phyloP scores from a whole-genome alignment of 352 stramenopile genomes.

The Halophytophthora batemanensis region DNA sequence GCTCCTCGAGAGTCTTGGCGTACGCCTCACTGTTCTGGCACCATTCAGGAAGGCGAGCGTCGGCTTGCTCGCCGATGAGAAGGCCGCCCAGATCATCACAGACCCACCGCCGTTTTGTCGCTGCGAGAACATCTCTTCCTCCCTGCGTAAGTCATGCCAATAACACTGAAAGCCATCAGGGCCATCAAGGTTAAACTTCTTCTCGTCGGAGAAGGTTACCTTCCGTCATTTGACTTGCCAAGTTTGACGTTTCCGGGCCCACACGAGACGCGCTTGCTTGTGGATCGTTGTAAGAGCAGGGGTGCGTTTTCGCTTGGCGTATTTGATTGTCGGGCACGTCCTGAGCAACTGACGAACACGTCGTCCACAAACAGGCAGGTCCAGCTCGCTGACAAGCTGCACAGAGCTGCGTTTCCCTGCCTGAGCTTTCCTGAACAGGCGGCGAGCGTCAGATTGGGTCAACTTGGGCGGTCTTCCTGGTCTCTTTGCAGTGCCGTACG shows the following conservation, averaged over 20 bases:
- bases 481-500: not conserved
- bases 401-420: constrained; percentile 3
- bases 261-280: constrained; percentile 8
- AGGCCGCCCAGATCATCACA: not conserved
- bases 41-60: constrained; percentile 8
- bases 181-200: constrained; percentile 23
- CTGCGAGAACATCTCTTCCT: constrained; percentile 8
- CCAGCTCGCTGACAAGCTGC: constrained; percentile 3
- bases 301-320: constrained; percentile 12
- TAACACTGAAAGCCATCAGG: constrained; percentile 15
- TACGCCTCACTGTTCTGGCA: constrained; percentile 10
- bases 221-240: constrained; percentile 3
- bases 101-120: constrained; percentile 10
- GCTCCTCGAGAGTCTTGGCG: constrained; percentile 13
- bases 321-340: constrained; percentile 8
- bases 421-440: constrained; percentile 6
- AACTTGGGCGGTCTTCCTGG: not conserved
- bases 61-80: not conserved
- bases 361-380: constrained; percentile 5
- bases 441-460: not conserved
- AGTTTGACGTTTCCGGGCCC: constrained; percentile 5
- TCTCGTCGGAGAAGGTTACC: constrained; percentile 16
- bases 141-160: constrained; percentile 12
- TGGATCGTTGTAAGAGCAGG: constrained; percentile 10
- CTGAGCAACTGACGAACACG: constrained; percentile 5